Percentiles rank a stretch among this genome's conserved stretches.
Evolutionary conservation across 192 early-diverging fungal genomes (phyloP).

Genomic region (Podila epigama): DNA sequence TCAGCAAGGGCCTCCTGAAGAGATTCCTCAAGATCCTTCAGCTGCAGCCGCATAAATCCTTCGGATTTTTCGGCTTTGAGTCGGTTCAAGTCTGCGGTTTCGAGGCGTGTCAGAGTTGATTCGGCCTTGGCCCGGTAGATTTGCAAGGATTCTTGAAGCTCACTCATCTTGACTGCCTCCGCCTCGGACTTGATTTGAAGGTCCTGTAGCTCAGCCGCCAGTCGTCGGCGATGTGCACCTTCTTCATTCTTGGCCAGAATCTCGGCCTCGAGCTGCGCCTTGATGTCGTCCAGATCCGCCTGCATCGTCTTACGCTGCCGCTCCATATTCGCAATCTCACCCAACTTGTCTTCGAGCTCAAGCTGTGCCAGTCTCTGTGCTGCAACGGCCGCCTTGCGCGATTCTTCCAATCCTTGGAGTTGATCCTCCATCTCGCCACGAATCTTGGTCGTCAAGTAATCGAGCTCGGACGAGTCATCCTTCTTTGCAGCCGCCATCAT

Average conservation of each 20-base stretch:
- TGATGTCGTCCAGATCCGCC: constrained; percentile 68
- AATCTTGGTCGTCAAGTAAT: constrained; percentile 63
- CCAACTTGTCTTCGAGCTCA: constrained; percentile 81
- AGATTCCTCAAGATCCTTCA: constrained; percentile 73
- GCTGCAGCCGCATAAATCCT: constrained; percentile 64
- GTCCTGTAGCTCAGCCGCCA: constrained; percentile 68
- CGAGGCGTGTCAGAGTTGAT: constrained; percentile 60
- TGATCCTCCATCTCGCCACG: constrained; percentile 74
- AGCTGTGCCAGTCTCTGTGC: constrained; percentile 77
- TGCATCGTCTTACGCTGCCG: constrained; percentile 67
- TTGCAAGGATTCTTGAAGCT: constrained; percentile 61
- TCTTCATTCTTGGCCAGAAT: constrained; percentile 70
- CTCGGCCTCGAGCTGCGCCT: constrained; percentile 68
- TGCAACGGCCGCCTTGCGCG: constrained; percentile 78
- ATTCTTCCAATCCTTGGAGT: constrained; percentile 82
- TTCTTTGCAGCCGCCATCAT: constrained; percentile 66
- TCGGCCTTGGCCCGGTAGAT: constrained; percentile 66
- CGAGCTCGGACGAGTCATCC: constrained; percentile 57
- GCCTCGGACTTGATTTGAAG: constrained; percentile 65
- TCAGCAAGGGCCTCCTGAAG: constrained; percentile 70
- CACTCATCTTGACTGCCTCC: constrained; percentile 66
- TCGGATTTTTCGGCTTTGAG: constrained; percentile 83
- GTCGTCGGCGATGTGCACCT: constrained; percentile 58
- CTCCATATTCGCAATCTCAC: constrained; percentile 74
- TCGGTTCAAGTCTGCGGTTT: constrained; percentile 71